Percentiles rank a stretch among this genome's conserved stretches.
Evolutionary conservation across 208 protist species (phyloP).

Genomic region (Wallacemonas collosoma): DNA sequence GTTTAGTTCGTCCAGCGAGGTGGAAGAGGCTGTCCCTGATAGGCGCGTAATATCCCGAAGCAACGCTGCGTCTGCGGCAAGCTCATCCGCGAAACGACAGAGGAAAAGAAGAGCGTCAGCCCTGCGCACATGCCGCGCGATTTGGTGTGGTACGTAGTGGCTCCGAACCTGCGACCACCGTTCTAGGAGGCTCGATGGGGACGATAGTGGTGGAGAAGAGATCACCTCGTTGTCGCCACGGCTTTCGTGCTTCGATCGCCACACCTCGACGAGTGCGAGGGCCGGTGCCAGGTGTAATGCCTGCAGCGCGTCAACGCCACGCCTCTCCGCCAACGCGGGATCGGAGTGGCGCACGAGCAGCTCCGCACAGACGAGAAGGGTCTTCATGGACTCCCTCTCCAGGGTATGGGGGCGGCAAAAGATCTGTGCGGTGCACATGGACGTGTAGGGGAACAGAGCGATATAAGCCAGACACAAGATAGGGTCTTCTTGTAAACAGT

Average conservation of each 20-base stretch:
- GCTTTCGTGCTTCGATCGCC: too few relatives aligned
- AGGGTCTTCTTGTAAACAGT: slow-evolving; percentile 11
- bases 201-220: background rate
- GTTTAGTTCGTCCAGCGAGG: background rate
- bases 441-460: slow-evolving; percentile 45
- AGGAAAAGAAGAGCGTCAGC: background rate
- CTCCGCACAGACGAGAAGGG: slow-evolving; percentile 7
- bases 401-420: background rate
- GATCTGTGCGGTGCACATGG: background rate
- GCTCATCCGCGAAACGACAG: background rate
- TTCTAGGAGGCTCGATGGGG: too few relatives aligned
- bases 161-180: too few relatives aligned
- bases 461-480: slow-evolving; percentile 52
- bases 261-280: background rate
- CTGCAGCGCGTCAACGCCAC: slow-evolving; percentile 22
- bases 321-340: background rate
- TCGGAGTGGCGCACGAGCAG: background rate
- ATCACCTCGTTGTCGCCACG: background rate
- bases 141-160: too few relatives aligned
- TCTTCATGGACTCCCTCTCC: background rate
- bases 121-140: background rate
- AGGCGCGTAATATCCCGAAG: background rate
- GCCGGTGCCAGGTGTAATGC: slow-evolving; percentile 29
- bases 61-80: background rate
- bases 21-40: background rate